Base-by-base conservation (phyloP, 345 rosid species). In the Linum lewisii region DNA sequence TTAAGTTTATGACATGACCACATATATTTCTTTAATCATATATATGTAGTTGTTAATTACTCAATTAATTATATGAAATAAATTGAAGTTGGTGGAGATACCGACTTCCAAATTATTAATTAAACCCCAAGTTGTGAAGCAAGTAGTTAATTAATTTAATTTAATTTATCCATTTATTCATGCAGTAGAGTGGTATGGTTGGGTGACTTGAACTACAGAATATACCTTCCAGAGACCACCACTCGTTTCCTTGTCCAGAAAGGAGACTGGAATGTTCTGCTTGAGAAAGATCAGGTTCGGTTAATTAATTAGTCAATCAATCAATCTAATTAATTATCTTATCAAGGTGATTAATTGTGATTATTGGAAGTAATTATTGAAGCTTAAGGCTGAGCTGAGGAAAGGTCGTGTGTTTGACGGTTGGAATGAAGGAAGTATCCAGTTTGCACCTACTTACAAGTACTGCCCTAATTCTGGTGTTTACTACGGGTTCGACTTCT, bases 191-290 rank as follows among this genome's bases (percentile, higher is more conserved):
- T 88, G 20, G 54, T 88, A 62, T 69, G 82, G 58, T 77, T 88
- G 45, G 96, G 96, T 68, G 96, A 88, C 67, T 78, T 85, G 75
- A 88, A 88, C 63, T 88, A 85, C 65, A 79, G 96, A 78, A 77
- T 85, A 58, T 82, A 90, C 16, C 67, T 88, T 23, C 82, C 85
- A 0, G 93, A 88, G 67, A 72, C 78, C 37, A 73, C 77, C 21
- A 81, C 81, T 54, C 63, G 88, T 50, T 64, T 54, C 56, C 65
- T 88, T 63, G 94, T 85, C 42, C 82, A 79, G 26, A 59, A 37
- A 68, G 63, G 68, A 72, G 83, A 88, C 10, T 88, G 94, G 94
- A 60, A 75, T 54, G 11, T 32, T 21, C 70, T 88, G 59, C 69
- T 85, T 20, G 75, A 83, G 71, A 76, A 81, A 54, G 96, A 88